Evolutionary conservation across 1,139 yeast species (phyloP), one percentile per base, ranked within the genome.

Genomic region (Protomyces gravidus): DNA sequence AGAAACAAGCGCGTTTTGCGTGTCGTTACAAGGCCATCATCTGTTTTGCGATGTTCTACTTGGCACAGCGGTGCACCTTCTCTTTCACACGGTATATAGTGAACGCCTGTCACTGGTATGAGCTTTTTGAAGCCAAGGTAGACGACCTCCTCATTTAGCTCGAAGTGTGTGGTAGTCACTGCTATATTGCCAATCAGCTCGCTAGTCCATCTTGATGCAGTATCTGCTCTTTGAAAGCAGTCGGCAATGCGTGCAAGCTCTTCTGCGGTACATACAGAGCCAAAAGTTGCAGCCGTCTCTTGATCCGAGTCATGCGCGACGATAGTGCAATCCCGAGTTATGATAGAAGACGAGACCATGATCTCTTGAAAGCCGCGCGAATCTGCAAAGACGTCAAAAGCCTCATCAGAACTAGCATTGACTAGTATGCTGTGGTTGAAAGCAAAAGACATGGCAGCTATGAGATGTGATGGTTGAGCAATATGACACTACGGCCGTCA

Each of bases 101-200:
- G 17, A 5, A 17, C 17, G 3, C 58, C 58, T 6, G 48, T 32
- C n/a, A 53, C 58, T 3, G 50, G 39, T 1, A 53, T 36, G 11
- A 30, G 15, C 46, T 53, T 53, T 13, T 28, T 49, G 13, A 53
- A 21, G n/a, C 58, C 58, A 7, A 53, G 51, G 26, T 53, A 53
- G 26, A 30, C 26, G 26, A 53, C 51, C n/a, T 33, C 36, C 36
- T 53, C 58, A 17, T 19, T 33, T 27, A 53, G 40, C 26, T 17
- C 19, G 19, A 53, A 53, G 30, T 46, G 46, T 7, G 46, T 45
- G 19, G 51, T 28, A 13, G 36, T 13, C 9, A 36, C 21, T 2
- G 21, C 21, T 9, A 36, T 11, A 17, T 19, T 23, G 9, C 42
- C 42, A 2, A 36, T 5, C 3, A 5, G 11, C 11, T 36, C 21